phyloP scores from a whole-genome alignment of 177 flowering plant genomes.

The Vitis hybrid region DNA sequence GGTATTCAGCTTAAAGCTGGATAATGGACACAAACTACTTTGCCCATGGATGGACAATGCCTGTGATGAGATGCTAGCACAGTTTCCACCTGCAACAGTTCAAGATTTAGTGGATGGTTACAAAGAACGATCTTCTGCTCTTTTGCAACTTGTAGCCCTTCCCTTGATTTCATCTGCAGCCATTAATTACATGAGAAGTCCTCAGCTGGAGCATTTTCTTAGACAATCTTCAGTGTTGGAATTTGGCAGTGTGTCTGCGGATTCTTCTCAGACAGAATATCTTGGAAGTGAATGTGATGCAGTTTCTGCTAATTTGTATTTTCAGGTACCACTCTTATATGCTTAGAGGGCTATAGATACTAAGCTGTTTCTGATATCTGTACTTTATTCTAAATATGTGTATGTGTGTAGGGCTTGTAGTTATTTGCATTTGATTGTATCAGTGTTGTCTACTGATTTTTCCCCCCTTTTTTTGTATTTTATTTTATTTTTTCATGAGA shows the following conservation, averaged over 20 bases:
- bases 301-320: slow-evolving; percentile 47
- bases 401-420: not conserved
- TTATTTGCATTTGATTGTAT: no score
- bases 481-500: no score
- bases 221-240: slow-evolving; percentile 33
- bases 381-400: not conserved
- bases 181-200: slow-evolving; percentile 58
- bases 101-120: slow-evolving; percentile 63
- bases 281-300: slow-evolving; percentile 33
- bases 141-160: slow-evolving; percentile 68
- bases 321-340: slow-evolving; percentile 56
- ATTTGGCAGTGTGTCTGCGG: slow-evolving; percentile 23
- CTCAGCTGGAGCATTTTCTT: slow-evolving; percentile 67
- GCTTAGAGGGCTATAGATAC: not conserved
- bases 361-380: not conserved
- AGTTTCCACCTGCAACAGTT: slow-evolving; percentile 69
- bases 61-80: slow-evolving; percentile 76
- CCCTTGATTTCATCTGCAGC: slow-evolving; percentile 71
- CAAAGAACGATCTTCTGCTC: slow-evolving; percentile 48
- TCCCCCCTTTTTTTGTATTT: no score
- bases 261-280: slow-evolving; percentile 25
- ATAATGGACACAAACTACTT: slow-evolving; percentile 76
- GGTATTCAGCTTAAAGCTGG: slow-evolving; percentile 93
- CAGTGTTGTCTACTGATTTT: no score
- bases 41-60: slow-evolving; percentile 94